A percentile compares a stretch with the other conserved stretches of the same genome.
Conservation (phyloP, 108 stramenopile species). For the Skeletonema costatum region DNA sequence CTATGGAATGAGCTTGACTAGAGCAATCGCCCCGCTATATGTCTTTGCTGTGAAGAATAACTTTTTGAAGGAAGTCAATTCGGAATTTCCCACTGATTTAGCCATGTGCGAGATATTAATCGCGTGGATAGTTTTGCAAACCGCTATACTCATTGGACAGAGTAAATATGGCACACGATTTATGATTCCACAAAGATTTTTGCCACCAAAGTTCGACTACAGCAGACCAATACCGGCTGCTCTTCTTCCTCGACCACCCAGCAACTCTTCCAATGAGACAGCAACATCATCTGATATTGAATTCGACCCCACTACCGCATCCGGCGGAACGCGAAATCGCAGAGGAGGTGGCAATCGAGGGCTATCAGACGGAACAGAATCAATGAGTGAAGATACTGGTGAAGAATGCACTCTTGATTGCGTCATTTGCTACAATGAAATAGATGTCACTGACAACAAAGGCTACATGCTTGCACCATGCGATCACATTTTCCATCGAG, state of each 20-base stretch:
- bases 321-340: constrained; percentile 34
- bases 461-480: constrained; percentile 98
- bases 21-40: constrained; percentile 91
- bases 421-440: constrained; percentile 92
- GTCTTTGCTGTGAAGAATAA: constrained; percentile 85
- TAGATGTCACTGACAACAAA: constrained; percentile 60
- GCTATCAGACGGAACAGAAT: constrained; percentile 31
- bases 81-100: constrained; percentile 64
- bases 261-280: constrained; percentile 28
- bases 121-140: constrained; percentile 87
- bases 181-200: constrained; percentile 90
- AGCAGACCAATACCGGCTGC: constrained; percentile 85
- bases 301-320: constrained; percentile 35
- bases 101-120: constrained; percentile 73
- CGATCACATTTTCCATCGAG: constrained; percentile 93
- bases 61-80: constrained; percentile 86
- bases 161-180: constrained; percentile 87
- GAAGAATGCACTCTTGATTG: constrained; percentile 70
- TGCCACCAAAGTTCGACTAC: constrained; percentile 95
- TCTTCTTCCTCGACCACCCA: constrained; percentile 50
- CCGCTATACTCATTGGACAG: constrained; percentile 81
- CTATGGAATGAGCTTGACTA: constrained; percentile 85
- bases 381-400: constrained; percentile 35
- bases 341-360: constrained; percentile 30
- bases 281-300: constrained; percentile 57